Percentiles rank a stretch among this genome's conserved stretches.
Conservation (phyloP, 1,284 basidiomycete species). For the Gymnopus androsaceus region DNA sequence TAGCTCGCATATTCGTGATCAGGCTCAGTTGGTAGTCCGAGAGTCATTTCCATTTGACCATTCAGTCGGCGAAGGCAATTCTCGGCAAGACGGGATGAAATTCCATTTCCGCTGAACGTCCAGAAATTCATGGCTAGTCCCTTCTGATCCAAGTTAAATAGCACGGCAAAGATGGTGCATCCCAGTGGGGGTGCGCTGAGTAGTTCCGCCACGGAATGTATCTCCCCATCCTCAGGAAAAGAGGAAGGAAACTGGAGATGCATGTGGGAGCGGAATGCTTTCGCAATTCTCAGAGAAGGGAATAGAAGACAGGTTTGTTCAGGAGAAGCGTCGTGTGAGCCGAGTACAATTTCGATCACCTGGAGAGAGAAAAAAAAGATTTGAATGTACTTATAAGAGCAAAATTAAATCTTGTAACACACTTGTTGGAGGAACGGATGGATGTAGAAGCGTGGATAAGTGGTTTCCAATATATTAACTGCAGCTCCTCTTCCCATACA, state of each 20-base stretch:
- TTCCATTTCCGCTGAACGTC: constrained; percentile 8
- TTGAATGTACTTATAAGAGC: neutral
- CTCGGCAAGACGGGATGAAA: constrained; percentile 9
- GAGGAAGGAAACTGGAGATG: constrained; percentile 10
- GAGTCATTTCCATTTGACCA: neutral
- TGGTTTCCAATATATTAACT: neutral
- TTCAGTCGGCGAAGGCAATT: constrained; percentile 3
- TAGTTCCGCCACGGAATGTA: constrained; percentile 13
- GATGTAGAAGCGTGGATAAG: constrained; percentile 12
- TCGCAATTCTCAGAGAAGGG: constrained; percentile 1
- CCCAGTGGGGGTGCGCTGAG: constrained; percentile 13
- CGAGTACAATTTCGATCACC: neutral
- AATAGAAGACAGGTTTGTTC: constrained; percentile 9
- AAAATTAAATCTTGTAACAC: neutral
- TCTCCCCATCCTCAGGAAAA: neutral
- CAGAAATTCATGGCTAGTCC: constrained; percentile 15
- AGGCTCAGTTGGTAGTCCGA: neutral
- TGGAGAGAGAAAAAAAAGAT: too few species aligned
- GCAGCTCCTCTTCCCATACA: neutral
- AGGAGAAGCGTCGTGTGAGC: neutral
- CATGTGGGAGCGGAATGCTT: constrained; percentile 2
- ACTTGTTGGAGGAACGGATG: constrained; percentile 7
- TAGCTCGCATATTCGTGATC: constrained; percentile 1
- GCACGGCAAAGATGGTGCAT: constrained; percentile 17
- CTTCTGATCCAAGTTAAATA: constrained; percentile 11